Evolutionary conservation across 352 stramenopile species (phyloP).

Genomic region (Hyaloperonospora brassicae): DNA sequence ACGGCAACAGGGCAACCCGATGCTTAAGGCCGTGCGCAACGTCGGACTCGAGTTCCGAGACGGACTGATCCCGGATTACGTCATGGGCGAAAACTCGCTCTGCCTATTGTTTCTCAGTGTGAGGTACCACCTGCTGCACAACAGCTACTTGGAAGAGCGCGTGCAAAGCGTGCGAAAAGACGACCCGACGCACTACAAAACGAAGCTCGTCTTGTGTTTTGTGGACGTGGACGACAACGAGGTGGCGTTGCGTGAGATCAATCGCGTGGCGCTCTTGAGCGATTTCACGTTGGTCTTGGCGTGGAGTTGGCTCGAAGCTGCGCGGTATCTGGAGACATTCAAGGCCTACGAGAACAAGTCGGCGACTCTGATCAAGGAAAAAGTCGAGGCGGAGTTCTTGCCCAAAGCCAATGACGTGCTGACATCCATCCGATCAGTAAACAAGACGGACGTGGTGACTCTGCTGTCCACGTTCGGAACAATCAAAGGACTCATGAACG

Average conservation of each 20-base stretch:
- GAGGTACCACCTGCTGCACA: slow-evolving; percentile 84
- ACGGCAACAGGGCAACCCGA: slow-evolving; percentile 89
- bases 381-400: slow-evolving; percentile 87
- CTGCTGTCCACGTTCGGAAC: slow-evolving; percentile 90
- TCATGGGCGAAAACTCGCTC: slow-evolving; percentile 71
- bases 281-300: slow-evolving; percentile 90
- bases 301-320: slow-evolving; percentile 91
- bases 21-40: slow-evolving; percentile 90
- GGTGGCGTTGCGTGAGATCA: slow-evolving; percentile 87
- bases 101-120: slow-evolving; percentile 90
- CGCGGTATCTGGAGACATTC: slow-evolving; percentile 94
- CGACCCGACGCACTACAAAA: slow-evolving; percentile 63
- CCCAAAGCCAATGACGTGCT: slow-evolving; percentile 89
- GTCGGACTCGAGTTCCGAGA: slow-evolving; percentile 88
- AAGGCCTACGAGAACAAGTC: slow-evolving; percentile 95
- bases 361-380: slow-evolving; percentile 90
- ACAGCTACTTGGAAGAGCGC: slow-evolving; percentile 87
- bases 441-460: slow-evolving; percentile 94
- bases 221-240: slow-evolving; percentile 95
- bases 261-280: slow-evolving; percentile 86
- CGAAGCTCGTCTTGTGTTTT: slow-evolving; percentile 89
- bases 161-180: slow-evolving; percentile 85
- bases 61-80: slow-evolving; percentile 91
- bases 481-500: slow-evolving; percentile 79
- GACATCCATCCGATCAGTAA: slow-evolving; percentile 85